Evolutionary conservation across 169 alveolate genomes (phyloP).

Genomic region (Ichthyophthirius multifiliis): DNA sequence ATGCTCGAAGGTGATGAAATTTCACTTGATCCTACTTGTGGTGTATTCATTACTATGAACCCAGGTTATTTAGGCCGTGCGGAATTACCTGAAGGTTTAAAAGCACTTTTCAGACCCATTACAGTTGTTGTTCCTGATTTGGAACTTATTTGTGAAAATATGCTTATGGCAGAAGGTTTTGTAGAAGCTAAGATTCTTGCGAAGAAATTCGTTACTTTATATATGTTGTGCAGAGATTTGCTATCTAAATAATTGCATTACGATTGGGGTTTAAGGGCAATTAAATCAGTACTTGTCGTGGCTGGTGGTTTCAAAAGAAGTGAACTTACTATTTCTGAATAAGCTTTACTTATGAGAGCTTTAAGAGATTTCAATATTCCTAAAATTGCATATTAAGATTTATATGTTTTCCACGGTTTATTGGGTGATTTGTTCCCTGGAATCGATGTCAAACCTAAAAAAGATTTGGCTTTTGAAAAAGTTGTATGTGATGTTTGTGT

Average conservation of each 20-base stretch:
- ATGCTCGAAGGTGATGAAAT: constrained; percentile 93
- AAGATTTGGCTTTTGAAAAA: constrained; percentile 88
- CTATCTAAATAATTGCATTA: constrained; percentile 92
- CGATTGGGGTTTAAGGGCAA: constrained; percentile 98
- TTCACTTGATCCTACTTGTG: constrained; percentile 92
- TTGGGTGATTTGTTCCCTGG: constrained; percentile 94
- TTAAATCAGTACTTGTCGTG: constrained; percentile 94
- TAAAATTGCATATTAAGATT: constrained; percentile 90
- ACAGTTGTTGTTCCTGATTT: constrained; percentile 96
- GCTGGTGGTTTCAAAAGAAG: constrained; percentile 96
- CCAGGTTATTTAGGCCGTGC: constrained; percentile 96
- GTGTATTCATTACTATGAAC: constrained; percentile 95
- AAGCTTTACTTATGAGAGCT: constrained; percentile 93
- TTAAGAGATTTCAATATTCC: constrained; percentile 92
- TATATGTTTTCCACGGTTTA: constrained; percentile 89
- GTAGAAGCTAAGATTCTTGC: constrained; percentile 93
- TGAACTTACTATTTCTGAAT: constrained; percentile 90
- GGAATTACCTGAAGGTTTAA: constrained; percentile 95
- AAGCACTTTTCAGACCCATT: constrained; percentile 95
- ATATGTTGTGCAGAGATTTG: constrained; percentile 90
- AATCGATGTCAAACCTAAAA: constrained; percentile 89
- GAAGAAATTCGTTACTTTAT: constrained; percentile 92
- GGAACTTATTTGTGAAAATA: constrained; percentile 94
- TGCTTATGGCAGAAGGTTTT: constrained; percentile 97
- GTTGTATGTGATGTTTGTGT: constrained; percentile 76